Conservation (phyloP, 169 alveolate species). For the Eimeria falciformis region DNA sequence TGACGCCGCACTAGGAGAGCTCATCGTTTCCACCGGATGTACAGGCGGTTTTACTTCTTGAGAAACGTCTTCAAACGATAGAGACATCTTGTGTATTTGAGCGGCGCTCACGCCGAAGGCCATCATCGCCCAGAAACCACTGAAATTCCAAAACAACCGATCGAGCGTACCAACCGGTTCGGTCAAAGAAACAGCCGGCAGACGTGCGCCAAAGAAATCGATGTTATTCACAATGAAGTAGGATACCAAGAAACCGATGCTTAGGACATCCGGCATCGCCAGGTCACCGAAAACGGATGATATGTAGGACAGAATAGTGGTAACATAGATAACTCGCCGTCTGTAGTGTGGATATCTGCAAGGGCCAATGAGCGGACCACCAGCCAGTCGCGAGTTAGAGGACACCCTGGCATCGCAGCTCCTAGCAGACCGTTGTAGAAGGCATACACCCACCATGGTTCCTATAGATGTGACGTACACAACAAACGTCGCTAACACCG, state of each 20-base stretch:
- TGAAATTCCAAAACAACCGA: conserved; percentile 39
- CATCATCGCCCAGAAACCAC: conserved; percentile 61
- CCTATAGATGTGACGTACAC: conserved; percentile 40
- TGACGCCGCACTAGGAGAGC: not conserved
- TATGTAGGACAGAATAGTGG: not conserved
- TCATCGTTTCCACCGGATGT: not conserved
- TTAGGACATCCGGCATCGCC: conserved; percentile 75
- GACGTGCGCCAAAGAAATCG: conserved; percentile 53
- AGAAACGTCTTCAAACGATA: conserved; percentile 8
- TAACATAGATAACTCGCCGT: not conserved
- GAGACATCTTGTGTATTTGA: conserved; percentile 45
- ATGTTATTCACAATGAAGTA: conserved; percentile 48
- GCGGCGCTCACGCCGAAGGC: conserved; percentile 56
- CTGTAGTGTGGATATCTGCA: not conserved
- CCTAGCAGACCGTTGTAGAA: not conserved
- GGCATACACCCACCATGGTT: conserved; percentile 29
- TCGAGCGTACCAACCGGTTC: conserved; percentile 6
- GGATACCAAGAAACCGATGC: conserved; percentile 51
- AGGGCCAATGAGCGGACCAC: not conserved
- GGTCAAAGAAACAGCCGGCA: conserved; percentile 28
- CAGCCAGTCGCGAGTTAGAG: not conserved
- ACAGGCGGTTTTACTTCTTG: not conserved
- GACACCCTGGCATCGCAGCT: not conserved
- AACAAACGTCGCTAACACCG: conserved; percentile 11
- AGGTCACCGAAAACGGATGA: conserved; percentile 12